Evolutionary conservation across 1,284 basidiomycete genomes (phyloP), one percentile per base, ranked within the genome.

Genomic region (Polyporus tsugae): DNA sequence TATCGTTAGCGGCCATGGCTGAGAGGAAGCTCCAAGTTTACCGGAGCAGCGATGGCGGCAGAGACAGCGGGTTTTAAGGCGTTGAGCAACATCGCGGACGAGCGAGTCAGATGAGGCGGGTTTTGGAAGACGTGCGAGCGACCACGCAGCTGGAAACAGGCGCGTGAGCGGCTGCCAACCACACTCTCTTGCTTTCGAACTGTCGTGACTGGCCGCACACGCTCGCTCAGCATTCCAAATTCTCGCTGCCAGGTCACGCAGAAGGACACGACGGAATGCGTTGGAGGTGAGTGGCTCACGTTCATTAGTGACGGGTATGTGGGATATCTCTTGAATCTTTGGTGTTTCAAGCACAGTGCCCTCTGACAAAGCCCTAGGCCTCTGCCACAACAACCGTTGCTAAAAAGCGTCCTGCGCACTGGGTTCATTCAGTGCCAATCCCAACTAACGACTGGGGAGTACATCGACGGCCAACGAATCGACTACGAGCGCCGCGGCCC

Each of bases 191-290:
- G 63, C 41, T 73, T 73, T 64, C 38, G 61, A 53, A 70, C 2
- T 35, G 42, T 7, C 15, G n/a, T 60, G 46, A 49, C 46, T 10
- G 46, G 46, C 60, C 66, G 62, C 62, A 64, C 64, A 65, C 63
- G 52, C 64, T 73, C 64, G 66, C 66, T 73, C 72, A 73, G 70
- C 72, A 73, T 73, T 73, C 72, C 72, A 68, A 73, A 73, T 70
- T 41, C 13, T 11, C 7, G 60, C 17, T 4, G 29, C 11, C 60
- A 68, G 57, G 71, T 72, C 65, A 67, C 61, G 65, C 63, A 29
- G 52, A 53, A 33, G 52, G 46, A 42, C 41, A 42, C 13, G 39
- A 6, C 17, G 42, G 46, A 49, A 49, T 49, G 6, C 46, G 46
- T 4, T 49, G 22, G 22, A 49, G 46, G 22, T 49, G 46, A 49